Base-by-base conservation (phyloP, 2,329 filamentous ascomycete genomes). In the Cladophialophora bantiana region DNA sequence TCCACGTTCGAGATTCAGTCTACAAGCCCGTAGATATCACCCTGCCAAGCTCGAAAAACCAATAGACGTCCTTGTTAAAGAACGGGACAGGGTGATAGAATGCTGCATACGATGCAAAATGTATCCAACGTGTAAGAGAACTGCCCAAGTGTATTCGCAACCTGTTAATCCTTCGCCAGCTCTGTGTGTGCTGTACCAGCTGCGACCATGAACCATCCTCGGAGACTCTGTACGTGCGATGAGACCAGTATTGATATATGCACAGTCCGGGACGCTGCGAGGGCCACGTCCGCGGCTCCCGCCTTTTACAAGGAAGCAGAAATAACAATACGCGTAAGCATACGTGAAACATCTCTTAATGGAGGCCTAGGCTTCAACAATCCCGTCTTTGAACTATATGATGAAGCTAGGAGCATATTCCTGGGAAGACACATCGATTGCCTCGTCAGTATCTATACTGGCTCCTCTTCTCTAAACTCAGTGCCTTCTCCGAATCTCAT, bases 341-440 rank as follows among this genome's bases (percentile, higher is more conserved):
- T 76, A 1, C 64, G 66, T 2, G 74, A 74, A 2, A 54, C 65
- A 0, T 83, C 80, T 64, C 73, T 82, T 12, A 83, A 84, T 69
- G 82, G 80, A 0, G 81, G 76, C 0, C 67, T 78, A 7, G 76
- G 78, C 0, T 71, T 58, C 1, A 85, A 85, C 70, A 85, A 85
- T 64, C 83, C 36, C 13, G 36, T 38, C 36, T 12, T 38, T 5
- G 36, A 38, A 38, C 36, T 38, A 2, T 38, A 6, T 5, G 9
- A 38, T 6, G 36, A 38, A 38, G 36, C 36, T 2, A 12, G 13
- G 9, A 38, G 36, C 36, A 12, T 38, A 12, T 38, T 38, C 9
- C 36, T 10, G 13, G 36, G 36, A 12, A 7, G 36, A 7, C 36
- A 12, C 2, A 38, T 38, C 36, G 36, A 38, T 12, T 38, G 36